Evolutionary conservation across 2,329 filamentous ascomycete species (phyloP).

Genomic region (Fusarium sp.): DNA sequence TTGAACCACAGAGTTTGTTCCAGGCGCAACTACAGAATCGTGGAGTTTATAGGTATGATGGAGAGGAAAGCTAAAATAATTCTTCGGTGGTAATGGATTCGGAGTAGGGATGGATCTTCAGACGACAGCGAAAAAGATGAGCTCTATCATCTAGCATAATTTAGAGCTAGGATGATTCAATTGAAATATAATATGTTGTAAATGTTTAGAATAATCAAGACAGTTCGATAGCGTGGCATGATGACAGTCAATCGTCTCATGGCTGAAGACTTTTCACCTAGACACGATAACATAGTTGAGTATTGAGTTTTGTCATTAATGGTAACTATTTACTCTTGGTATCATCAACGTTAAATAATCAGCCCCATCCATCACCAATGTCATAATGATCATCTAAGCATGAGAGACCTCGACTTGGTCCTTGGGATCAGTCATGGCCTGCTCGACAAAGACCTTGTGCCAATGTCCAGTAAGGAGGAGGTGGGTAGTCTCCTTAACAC

Average conservation of each 20-base stretch:
- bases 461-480: constrained; percentile 37
- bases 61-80: background rate
- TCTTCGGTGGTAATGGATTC: accelerated
- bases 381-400: background rate
- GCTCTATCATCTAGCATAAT: too few species aligned
- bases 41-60: background rate
- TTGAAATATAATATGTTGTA: accelerated
- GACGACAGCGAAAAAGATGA: background rate
- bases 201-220: background rate
- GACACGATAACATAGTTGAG: background rate
- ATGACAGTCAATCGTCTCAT: accelerated
- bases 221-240: background rate
- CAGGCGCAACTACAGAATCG: constrained; percentile 13
- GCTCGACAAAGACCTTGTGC: constrained; percentile 40
- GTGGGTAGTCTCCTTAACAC: constrained; percentile 45
- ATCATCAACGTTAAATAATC: constrained; percentile 17
- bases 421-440: constrained; percentile 26
- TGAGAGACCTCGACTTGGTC: constrained; percentile 9
- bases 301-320: background rate
- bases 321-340: constrained; percentile 7
- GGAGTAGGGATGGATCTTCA: accelerated
- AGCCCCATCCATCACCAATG: too few species aligned
- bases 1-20: constrained; percentile 30
- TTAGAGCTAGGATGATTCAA: background rate
- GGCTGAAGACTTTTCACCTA: too few species aligned